Percentiles rank a stretch among this genome's conserved stretches.
Evolutionary conservation across 1,139 yeast species (phyloP).

Genomic region (Sugiyamaella sp.): DNA sequence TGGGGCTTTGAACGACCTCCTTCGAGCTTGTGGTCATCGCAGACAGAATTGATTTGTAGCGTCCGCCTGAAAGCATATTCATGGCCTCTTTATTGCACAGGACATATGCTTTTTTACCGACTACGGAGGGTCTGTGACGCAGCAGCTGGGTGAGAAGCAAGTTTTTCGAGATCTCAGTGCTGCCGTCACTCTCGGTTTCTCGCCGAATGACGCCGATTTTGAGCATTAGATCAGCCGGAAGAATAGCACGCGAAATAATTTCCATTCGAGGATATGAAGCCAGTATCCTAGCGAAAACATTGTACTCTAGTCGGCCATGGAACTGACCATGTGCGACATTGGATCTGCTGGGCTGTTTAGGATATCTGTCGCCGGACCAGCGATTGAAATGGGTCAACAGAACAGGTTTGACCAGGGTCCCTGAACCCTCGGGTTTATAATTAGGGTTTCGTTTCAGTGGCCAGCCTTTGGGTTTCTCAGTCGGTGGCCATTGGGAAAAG

Average conservation of each 20-base stretch:
- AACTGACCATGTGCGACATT: slow-evolving; percentile 19
- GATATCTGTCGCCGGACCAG: slow-evolving; percentile 31
- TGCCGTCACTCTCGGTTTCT: slow-evolving; percentile 1
- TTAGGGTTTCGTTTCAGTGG: slow-evolving; percentile 12
- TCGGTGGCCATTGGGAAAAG: slow-evolving; percentile 6
- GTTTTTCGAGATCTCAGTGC: neutral
- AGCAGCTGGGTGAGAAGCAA: slow-evolving; percentile 21
- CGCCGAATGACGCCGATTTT: slow-evolving; percentile 34
- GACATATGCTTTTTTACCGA: slow-evolving; percentile 27
- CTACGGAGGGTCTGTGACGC: neutral
- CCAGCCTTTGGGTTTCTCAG: neutral
- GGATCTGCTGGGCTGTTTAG: slow-evolving; percentile 14
- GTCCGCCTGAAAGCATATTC: slow-evolving; percentile 15
- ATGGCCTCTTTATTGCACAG: slow-evolving; percentile 19
- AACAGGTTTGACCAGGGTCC: slow-evolving; percentile 24
- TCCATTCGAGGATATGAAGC: slow-evolving; percentile 40
- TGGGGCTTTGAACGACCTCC: slow-evolving; percentile 3
- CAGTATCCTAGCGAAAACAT: slow-evolving; percentile 38
- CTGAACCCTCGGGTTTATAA: slow-evolving; percentile 19
- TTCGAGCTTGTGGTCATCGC: slow-evolving; percentile 18
- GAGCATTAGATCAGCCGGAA: slow-evolving; percentile 37
- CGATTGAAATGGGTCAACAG: slow-evolving; percentile 29
- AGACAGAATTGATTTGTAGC: slow-evolving; percentile 14
- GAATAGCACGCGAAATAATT: slow-evolving; percentile 28
- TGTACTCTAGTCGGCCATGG: slow-evolving; percentile 23